Evolutionary conservation across 495 filamentous ascomycete genomes (phyloP), one percentile per base, ranked within the genome.

Genomic region (Penicillium robsamsonii): DNA sequence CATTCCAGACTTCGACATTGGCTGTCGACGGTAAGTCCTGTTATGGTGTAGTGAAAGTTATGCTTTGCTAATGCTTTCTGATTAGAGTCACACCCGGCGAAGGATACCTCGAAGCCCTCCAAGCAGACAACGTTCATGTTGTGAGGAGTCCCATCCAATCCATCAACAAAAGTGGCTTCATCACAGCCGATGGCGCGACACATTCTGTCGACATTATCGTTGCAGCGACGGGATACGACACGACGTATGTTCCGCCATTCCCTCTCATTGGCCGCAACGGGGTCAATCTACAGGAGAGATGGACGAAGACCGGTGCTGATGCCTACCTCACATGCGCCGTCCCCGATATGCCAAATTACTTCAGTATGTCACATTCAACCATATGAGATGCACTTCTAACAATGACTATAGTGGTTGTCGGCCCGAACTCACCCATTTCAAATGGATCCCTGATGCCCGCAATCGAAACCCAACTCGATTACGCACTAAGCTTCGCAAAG

Each of bases 171-270:
- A 56, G 55, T 0, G 74, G 80, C 15, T 71, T 77, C 31, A 48
- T 71, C 15, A 75, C 70, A 8, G 60, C 56, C 3, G 74, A 78
- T 41, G 79, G 79, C 2, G 64, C 62, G 5, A 56, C 65, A 17
- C 56, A 68, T 33, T 44, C 50, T 2, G 52, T 73, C 1, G 74
- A 76, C 31, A 58, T 64, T 10, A 55, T 76, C 12, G 57, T 76
- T 25, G 27, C 13, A 5, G 13, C 43, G 8, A 82, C 80, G 1
- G 79, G 79, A 4, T 81, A 79, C 59, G 67, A 81, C 56, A 77
- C 73, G 5, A 61, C 69, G 8, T 79, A 69, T 64, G 53, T 59
- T n/a, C 75, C 75, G 2, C 71, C 69, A 29, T 81, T 80, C 67
- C 68, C 69, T 4, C 57, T 79, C 24, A 63, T 67, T 31, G 83